Evolutionary conservation across 2,329 filamentous ascomycete species (phyloP), one percentile per base, ranked within the genome.

Genomic region (Phyllosticta citribraziliensis): DNA sequence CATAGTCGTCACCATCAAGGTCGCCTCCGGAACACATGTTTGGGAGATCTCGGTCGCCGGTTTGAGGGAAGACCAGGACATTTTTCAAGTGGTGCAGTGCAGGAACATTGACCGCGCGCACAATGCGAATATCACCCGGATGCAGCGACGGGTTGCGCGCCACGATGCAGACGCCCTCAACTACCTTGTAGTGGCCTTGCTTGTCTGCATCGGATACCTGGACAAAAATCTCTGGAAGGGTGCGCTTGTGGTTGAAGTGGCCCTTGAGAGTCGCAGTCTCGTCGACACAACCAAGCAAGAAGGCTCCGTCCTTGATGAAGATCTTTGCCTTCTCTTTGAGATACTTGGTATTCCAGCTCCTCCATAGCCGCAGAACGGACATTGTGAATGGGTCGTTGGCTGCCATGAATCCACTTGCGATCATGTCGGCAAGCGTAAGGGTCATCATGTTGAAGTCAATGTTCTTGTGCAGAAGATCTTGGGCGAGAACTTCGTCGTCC

Each of bases 11-110:
- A 0, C 94, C 94, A 69, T 99, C 94, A 0, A 99, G 81, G 69
- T 99, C 94, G 0, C 94, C 94, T 1, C 94, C 94, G 3, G 94
- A 96, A 65, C 94, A 91, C 93, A 97, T 97, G 68, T 88, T 91
- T 0, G 92, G 85, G 22, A 99, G 76, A 64, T 96, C 91, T 17
- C 88, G 81, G 69, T 97, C 91, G 0, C 93, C 93, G 0, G 79
- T 87, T 40, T 89, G 84, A 0, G 94, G 90, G 56, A 99, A 87
- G 0, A 97, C 91, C 1, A 97, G 87, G 0, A 95, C 89, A 69
- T 97, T 87, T 61, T 83, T 86, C 3, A 97, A 79, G 67, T 97
- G 89, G 54, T 80, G 83, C 3, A 99, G 77, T n/a, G 78, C 77
- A 0, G 85, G 83, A 1, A 85, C 80, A 66, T 97, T 82, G 3